These are phyloP conservation scores for Vitis rotundifolia DNA, from an alignment of 164 flowering plant genomes.

Conservation along the genomic window DNA sequence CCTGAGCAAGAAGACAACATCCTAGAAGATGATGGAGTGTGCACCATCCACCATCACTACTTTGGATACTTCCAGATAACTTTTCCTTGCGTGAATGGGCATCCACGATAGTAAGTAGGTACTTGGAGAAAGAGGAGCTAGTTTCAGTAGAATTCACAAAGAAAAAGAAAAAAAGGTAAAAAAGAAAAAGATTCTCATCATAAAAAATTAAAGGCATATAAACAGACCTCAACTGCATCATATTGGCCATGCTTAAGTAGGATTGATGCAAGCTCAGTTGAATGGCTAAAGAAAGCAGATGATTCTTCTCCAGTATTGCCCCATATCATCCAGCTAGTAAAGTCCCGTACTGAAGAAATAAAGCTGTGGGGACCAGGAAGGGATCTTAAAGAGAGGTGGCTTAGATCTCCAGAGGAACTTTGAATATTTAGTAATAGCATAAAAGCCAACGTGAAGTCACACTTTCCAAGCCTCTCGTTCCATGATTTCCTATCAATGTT, in stretches of 20 bases:
- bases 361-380: constrained; percentile 53
- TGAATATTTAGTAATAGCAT: constrained; percentile 47
- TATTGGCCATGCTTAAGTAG: constrained; percentile 79
- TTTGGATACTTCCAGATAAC: constrained; percentile 56
- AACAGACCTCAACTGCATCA: constrained; percentile 79
- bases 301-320: constrained; percentile 58
- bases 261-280: constrained; percentile 58
- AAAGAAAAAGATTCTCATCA: not conserved
- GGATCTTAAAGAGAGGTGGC: constrained; percentile 29
- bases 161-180: constrained; percentile 1
- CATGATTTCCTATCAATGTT: constrained; percentile 45
- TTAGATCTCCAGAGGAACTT: constrained; percentile 33
- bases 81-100: constrained; percentile 64
- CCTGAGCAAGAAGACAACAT: constrained; percentile 78
- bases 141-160: constrained; percentile 3
- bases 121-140: constrained; percentile 29
- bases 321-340: constrained; percentile 79
- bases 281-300: constrained; percentile 49
- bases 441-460: constrained; percentile 64
- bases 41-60: constrained; percentile 58
- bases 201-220: constrained; percentile 1
- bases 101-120: constrained; percentile 55
- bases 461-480: constrained; percentile 72
- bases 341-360: constrained; percentile 36
- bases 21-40: constrained; percentile 81